These are phyloP conservation scores for Cercospora sojina DNA, from an alignment of 2,329 filamentous ascomycete genomes.

Conservation along the genomic window DNA sequence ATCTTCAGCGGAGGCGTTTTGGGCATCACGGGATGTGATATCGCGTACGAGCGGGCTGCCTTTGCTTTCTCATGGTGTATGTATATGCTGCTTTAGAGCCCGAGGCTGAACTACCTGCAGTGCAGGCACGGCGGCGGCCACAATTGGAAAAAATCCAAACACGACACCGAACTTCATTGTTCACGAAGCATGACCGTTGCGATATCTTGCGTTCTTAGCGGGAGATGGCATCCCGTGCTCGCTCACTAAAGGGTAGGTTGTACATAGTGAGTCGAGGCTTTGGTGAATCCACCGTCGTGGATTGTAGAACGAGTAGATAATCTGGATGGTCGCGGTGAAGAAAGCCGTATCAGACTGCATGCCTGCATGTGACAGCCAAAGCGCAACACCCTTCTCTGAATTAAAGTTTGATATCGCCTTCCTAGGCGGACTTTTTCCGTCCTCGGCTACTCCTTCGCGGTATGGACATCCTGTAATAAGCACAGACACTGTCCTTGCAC, in stretches of 20 bases:
- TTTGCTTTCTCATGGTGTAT: neutral
- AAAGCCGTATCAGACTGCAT: too few relatives aligned
- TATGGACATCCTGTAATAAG: neutral
- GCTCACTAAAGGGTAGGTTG: neutral
- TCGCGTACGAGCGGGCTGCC: neutral
- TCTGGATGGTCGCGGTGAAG: too few relatives aligned
- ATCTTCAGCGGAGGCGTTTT: neutral
- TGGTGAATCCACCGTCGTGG: neutral
- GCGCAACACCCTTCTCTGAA: neutral
- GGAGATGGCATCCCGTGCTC: too few relatives aligned
- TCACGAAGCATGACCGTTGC: neutral
- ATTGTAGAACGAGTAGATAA: neutral
- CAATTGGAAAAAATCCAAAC: neutral
- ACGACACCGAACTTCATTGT: neutral
- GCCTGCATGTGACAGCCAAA: too few relatives aligned
- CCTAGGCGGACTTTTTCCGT: neutral
- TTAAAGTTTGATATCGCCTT: neutral
- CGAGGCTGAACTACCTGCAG: neutral
- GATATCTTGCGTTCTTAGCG: too few relatives aligned
- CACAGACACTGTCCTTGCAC: neutral
- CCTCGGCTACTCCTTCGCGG: neutral
- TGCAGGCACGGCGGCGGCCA: neutral
- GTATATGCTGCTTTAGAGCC: neutral
- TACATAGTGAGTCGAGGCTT: neutral
- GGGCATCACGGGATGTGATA: neutral